Conservation (phyloP, 768 basidiomycete genomes). For the Tephrocybe sp. region DNA sequence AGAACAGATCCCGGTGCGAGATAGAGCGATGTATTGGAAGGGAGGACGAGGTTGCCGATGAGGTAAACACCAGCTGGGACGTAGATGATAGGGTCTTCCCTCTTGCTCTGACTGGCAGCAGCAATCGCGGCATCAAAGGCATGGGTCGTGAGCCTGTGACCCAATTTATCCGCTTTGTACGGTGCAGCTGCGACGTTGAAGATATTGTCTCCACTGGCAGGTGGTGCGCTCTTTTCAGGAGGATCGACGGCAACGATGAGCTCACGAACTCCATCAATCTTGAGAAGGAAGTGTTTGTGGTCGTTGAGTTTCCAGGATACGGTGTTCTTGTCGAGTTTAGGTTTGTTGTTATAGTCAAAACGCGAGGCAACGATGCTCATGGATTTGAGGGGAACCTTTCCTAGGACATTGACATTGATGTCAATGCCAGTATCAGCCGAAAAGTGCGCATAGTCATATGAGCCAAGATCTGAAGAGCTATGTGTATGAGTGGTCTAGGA, state of each 20-base stretch:
- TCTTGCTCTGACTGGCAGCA: constrained; percentile 4
- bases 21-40: constrained; percentile 17
- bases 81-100: constrained; percentile 12
- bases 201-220: constrained; percentile 10
- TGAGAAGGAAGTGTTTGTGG: constrained; percentile 14
- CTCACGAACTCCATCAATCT: constrained; percentile 16
- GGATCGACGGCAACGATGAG: constrained; percentile 19
- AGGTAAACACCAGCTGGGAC: constrained; percentile 16
- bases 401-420: constrained; percentile 12
- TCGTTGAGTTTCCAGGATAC: constrained; percentile 12
- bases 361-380: constrained; percentile 13
- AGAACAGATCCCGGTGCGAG: constrained; percentile 20
- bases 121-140: constrained; percentile 15
- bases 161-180: constrained; percentile 15
- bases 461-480: constrained; percentile 4
- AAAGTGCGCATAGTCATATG: constrained; percentile 18
- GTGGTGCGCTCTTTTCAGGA: constrained; percentile 8
- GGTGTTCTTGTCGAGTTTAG: constrained; percentile 10
- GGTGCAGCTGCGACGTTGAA: constrained; percentile 14
- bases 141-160: constrained; percentile 7
- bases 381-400: constrained; percentile 8
- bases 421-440: constrained; percentile 14
- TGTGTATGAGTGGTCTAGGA: background rate
- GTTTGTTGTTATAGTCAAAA: constrained; percentile 16
- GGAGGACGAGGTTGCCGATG: constrained; percentile 18